A percentile compares a stretch with the other conserved stretches of the same genome.
Evolutionary conservation across 1,284 basidiomycete genomes (phyloP).

Genomic region (Trametes polyzona): DNA sequence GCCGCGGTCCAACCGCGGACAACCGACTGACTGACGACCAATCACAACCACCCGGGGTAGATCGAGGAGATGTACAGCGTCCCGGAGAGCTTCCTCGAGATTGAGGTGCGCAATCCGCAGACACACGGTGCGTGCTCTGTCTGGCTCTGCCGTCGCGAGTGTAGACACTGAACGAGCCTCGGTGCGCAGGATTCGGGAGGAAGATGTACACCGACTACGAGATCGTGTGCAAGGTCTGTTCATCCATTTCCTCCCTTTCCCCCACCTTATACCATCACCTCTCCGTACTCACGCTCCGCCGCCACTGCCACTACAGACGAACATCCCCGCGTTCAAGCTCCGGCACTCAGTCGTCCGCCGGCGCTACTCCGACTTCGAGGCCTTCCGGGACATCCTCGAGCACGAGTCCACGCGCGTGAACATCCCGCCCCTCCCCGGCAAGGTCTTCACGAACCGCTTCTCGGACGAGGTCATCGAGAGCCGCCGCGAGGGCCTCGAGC

Average conservation of each 20-base stretch:
- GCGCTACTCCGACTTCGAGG: conserved; percentile 98
- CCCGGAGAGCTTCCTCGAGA: conserved; percentile 97
- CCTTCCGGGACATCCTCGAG: conserved; percentile 97
- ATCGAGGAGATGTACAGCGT: conserved; percentile 99
- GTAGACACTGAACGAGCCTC: too few species aligned
- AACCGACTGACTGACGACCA: conserved; percentile 15
- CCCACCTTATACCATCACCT: too few species aligned
- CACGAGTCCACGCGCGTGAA: conserved; percentile 96
- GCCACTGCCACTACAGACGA: conserved; percentile 68
- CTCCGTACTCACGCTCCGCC: not conserved
- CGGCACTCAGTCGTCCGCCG: conserved; percentile 93
- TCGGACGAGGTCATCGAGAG: conserved; percentile 97
- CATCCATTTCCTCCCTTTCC: not conserved
- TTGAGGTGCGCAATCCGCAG: conserved; percentile 96
- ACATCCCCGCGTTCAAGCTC: conserved; percentile 98
- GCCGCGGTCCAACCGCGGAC: not conserved
- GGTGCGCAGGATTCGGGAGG: conserved; percentile 85
- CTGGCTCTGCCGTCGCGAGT: not conserved
- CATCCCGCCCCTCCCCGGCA: conserved; percentile 95
- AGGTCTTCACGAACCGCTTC: conserved; percentile 96
- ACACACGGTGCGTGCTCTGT: conserved; percentile 78
- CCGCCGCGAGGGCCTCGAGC: conserved; percentile 90
- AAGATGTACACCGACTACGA: conserved; percentile 99
- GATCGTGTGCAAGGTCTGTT: conserved; percentile 92
- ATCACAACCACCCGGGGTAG: conserved; percentile 50